These are phyloP conservation scores for Buddleja alternifolia DNA, from an alignment of 257 asterid species.

Conservation along the genomic window DNA sequence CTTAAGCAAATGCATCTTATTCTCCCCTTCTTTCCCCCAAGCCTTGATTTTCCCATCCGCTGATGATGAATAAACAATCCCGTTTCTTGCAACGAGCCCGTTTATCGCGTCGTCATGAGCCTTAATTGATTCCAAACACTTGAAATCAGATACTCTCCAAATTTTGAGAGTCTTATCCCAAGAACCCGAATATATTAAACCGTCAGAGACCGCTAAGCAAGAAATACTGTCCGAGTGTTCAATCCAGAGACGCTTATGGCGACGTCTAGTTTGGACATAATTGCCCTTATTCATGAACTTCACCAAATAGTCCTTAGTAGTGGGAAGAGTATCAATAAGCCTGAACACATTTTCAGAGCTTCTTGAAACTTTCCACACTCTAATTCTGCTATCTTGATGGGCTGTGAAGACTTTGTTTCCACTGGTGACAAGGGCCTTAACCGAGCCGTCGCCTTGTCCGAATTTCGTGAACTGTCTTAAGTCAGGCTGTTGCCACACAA, in stretches of 20 bases:
- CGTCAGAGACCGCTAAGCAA: conserved; percentile 44
- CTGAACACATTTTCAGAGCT: conserved; percentile 56
- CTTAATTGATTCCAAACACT: conserved; percentile 52
- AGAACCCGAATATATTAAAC: conserved; percentile 53
- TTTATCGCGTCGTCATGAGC: conserved; percentile 62
- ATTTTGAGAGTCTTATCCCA: conserved; percentile 60
- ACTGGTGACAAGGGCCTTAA: conserved; percentile 45
- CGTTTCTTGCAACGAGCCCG: conserved; percentile 35
- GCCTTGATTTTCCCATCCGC: conserved; percentile 60
- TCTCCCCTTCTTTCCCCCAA: conserved; percentile 40
- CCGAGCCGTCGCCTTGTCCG: conserved; percentile 59
- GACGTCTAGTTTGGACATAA: conserved; percentile 49
- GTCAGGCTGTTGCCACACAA: conserved; percentile 68
- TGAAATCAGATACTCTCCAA: conserved; percentile 54
- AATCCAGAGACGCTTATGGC: conserved; percentile 55
- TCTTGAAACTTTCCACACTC: conserved; percentile 62
- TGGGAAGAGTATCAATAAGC: conserved; percentile 48
- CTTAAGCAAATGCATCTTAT: conserved; percentile 33
- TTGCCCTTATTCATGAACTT: conserved; percentile 56
- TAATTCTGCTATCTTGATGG: conserved; percentile 50
- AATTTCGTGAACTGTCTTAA: conserved; percentile 51
- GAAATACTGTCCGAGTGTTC: conserved; percentile 59
- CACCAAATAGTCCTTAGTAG: conserved; percentile 51
- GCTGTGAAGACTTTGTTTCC: conserved; percentile 56
- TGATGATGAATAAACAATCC: conserved; percentile 53